Base-by-base conservation (phyloP, 352 stramenopile species). In the Phytophthora pseudosyringae region DNA sequence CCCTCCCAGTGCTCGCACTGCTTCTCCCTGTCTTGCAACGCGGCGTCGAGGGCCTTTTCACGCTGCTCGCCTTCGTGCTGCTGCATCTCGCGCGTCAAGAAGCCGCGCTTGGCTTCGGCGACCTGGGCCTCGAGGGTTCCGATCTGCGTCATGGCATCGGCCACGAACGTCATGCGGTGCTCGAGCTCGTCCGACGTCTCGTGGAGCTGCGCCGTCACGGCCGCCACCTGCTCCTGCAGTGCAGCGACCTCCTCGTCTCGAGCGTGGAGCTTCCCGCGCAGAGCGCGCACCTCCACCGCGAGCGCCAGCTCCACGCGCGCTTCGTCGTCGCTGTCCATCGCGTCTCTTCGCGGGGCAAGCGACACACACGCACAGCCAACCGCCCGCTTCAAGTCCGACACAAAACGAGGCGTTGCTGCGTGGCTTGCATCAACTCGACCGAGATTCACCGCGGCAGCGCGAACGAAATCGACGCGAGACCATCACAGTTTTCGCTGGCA, bases 21-120 rank as follows among this genome's bases (percentile, higher is more conserved):
- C 18, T 78, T 67, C 31, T 83, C 68, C 45, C 81, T 76, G 4
- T 55, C 68, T 10, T 64, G 56, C 28, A 89, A 41, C 45, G 47
- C 45, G 15, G 46, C 60, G 46, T 75, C 60, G 10, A 87, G 63
- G 15, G 59, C 58, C 18, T 56, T 60, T 18, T 66, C 52, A 32
- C 80, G 67, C 60, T 88, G 73, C 13, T 59, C 47, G 29, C 81
- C 70, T 10, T 87, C 79, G 40, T 89, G 73, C 39, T 85, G 60
- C 28, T 83, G 73, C 79, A 91, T 89, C 52, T 91, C 80, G 28
- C 68, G 73, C 28, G 71, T 86, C 44, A 90, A 67, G n/a, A 89
- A 33, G 10, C 70, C 64, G 45, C 81, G 76, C 59, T 82, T 85
- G 13, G 72, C 76, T n/a, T 86, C 71, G 0, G 51, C 58, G 11